Evolutionary conservation across 768 basidiomycete genomes (phyloP).

Genomic region (Cyathus striatus): DNA sequence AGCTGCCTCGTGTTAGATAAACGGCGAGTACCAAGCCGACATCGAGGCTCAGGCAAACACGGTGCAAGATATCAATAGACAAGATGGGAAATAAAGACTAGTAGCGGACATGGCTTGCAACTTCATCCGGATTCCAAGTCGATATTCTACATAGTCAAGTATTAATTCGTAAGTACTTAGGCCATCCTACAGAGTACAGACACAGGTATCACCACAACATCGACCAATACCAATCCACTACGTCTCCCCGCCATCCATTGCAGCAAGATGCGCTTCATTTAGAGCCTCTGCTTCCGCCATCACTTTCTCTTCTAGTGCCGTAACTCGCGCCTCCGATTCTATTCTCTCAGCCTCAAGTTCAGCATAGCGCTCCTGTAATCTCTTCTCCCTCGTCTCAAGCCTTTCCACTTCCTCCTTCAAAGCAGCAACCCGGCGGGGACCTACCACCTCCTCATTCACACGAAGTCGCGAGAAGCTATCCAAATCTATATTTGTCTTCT

Average conservation of each 20-base stretch:
- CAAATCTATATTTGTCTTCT: constrained; percentile 61
- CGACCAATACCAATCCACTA: not conserved
- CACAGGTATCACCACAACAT: too few relatives aligned
- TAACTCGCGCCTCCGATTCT: constrained; percentile 54
- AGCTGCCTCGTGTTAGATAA: too few relatives aligned
- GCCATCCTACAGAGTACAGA: too few relatives aligned
- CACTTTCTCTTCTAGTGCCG: constrained; percentile 74
- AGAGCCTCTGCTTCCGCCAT: constrained; percentile 81
- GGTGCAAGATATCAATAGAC: too few relatives aligned
- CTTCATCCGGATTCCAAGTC: too few relatives aligned
- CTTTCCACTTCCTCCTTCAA: constrained; percentile 84
- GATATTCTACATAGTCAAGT: too few relatives aligned
- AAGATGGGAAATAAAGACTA: too few relatives aligned
- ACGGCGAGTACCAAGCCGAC: too few relatives aligned
- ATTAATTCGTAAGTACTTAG: too few relatives aligned
- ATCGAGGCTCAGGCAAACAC: too few relatives aligned
- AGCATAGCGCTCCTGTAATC: constrained; percentile 80
- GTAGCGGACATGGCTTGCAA: too few relatives aligned
- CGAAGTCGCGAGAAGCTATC: constrained; percentile 77
- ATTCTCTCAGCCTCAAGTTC: constrained; percentile 71
- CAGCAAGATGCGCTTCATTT: constrained; percentile 72
- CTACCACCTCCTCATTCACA: constrained; percentile 66
- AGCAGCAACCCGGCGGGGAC: constrained; percentile 71
- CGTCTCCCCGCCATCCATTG: constrained; percentile 41
- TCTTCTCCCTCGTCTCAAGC: constrained; percentile 70